phyloP scores from a whole-genome alignment of 495 filamentous ascomycete genomes.

The Penicillium nucicola region DNA sequence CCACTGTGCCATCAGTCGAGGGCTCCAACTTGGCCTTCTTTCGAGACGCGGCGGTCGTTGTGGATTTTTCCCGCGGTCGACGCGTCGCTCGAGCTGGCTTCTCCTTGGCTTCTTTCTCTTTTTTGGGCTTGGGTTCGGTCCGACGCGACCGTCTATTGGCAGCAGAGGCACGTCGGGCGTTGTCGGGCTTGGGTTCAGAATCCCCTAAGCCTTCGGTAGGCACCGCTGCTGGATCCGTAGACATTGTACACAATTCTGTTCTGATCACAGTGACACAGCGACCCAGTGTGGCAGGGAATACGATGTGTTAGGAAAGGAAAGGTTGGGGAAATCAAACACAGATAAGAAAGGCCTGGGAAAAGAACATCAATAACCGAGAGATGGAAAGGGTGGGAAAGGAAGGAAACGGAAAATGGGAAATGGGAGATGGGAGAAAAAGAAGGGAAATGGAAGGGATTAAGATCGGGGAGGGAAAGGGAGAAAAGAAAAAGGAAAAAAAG shows the following conservation, averaged over 20 bases:
- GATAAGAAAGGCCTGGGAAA: constrained; percentile 7
- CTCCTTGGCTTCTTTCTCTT: constrained; percentile 25
- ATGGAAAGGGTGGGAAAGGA: constrained; percentile 12
- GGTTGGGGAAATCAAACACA: not conserved
- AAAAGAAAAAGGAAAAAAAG: constrained; percentile 4
- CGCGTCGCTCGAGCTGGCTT: constrained; percentile 38
- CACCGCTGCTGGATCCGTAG: constrained; percentile 15
- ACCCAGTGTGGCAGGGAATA: not conserved
- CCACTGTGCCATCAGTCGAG: constrained; percentile 12
- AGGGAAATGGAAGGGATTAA: constrained; percentile 6
- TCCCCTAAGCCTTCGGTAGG: constrained; percentile 16
- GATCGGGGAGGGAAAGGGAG: not conserved
- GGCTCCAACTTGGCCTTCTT: constrained; percentile 49
- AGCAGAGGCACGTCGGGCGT: constrained; percentile 27
- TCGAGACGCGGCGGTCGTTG: constrained; percentile 29
- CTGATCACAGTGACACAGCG: not conserved
- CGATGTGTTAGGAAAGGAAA: not conserved
- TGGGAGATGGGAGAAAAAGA: constrained; percentile 7
- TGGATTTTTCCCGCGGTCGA: constrained; percentile 40
- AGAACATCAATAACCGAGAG: constrained; percentile 35
- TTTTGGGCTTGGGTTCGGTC: constrained; percentile 22
- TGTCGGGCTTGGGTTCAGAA: constrained; percentile 11
- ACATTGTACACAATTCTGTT: constrained; percentile 8
- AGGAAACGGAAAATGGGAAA: constrained; percentile 7
- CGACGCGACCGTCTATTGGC: constrained; percentile 43